Evolutionary conservation across 768 basidiomycete genomes (phyloP).

Genomic region (Lentinula edodes): DNA sequence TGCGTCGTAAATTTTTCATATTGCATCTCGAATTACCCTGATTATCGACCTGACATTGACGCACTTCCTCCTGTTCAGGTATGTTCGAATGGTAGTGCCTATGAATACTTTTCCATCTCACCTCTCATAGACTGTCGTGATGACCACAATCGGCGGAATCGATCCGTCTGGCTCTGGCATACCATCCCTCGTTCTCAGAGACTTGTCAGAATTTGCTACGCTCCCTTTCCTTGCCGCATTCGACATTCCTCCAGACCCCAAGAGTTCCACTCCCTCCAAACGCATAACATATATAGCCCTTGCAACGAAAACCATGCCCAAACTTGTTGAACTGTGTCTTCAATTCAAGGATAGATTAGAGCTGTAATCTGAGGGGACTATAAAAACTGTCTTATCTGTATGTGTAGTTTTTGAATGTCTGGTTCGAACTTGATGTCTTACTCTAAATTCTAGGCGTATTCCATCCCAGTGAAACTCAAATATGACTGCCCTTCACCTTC

Average conservation of each 20-base stretch:
- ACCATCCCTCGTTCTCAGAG: conserved; percentile 71
- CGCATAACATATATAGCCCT: conserved; percentile 86
- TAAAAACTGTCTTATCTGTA: conserved; percentile 80
- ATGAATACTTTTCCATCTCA: not conserved
- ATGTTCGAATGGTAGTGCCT: not conserved
- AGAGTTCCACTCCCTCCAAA: conserved; percentile 42
- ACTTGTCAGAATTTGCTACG: conserved; percentile 80
- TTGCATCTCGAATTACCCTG: conserved; percentile 47
- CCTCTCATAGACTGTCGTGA: conserved; percentile 54
- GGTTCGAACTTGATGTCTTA: not conserved
- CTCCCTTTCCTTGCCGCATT: conserved; percentile 86
- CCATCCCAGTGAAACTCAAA: conserved; percentile 89
- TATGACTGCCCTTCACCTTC: conserved; percentile 91
- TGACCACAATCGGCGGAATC: conserved; percentile 64
- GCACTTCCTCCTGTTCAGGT: conserved; percentile 76
- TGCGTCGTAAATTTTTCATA: conserved; percentile 12
- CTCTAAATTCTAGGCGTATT: conserved; percentile 56
- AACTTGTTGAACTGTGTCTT: conserved; percentile 72
- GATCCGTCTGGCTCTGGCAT: conserved; percentile 57
- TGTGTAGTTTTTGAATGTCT: conserved; percentile 20
- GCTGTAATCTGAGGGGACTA: conserved; percentile 75
- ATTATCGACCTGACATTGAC: conserved; percentile 88
- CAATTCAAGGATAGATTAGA: conserved; percentile 53
- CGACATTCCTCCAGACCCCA: conserved; percentile 41
- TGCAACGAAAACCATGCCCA: conserved; percentile 84